Evolutionary conservation across 768 basidiomycete species (phyloP).

Genomic region (Mycena chlorophos): DNA sequence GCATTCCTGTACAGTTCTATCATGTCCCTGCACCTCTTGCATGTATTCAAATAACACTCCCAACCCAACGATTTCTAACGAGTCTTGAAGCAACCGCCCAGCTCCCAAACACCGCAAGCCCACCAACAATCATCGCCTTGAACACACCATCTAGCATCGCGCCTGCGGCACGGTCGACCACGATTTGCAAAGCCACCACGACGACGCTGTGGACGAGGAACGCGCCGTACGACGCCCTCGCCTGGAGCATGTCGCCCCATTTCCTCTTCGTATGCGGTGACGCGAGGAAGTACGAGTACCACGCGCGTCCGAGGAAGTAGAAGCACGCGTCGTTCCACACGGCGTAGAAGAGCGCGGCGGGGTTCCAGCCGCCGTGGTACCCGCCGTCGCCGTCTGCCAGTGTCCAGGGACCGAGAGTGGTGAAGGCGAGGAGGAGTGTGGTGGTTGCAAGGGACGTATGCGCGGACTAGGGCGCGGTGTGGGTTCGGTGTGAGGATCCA

Average conservation of each 20-base stretch:
- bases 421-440: background rate
- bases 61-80: too few species aligned
- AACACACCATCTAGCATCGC: background rate
- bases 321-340: background rate
- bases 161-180: background rate
- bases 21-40: too few species aligned
- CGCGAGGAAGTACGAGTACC: background rate
- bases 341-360: slow-evolving; percentile 3
- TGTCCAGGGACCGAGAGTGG: too few species aligned
- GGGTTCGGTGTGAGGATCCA: slow-evolving; percentile 14
- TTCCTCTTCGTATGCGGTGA: background rate
- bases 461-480: slow-evolving; percentile 1
- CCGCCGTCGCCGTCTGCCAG: too few species aligned
- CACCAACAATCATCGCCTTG: background rate
- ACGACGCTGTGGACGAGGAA: background rate
- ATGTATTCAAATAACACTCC: too few species aligned
- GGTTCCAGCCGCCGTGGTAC: background rate
- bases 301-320: background rate
- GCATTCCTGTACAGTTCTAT: too few species aligned
- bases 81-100: too few species aligned
- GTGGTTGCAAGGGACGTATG: background rate
- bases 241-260: background rate
- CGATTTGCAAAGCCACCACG: background rate
- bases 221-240: background rate
- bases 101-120: too few species aligned